Evolutionary conservation across 176 grass and related monocot species (phyloP).

Genomic region (Chloris gayana): DNA sequence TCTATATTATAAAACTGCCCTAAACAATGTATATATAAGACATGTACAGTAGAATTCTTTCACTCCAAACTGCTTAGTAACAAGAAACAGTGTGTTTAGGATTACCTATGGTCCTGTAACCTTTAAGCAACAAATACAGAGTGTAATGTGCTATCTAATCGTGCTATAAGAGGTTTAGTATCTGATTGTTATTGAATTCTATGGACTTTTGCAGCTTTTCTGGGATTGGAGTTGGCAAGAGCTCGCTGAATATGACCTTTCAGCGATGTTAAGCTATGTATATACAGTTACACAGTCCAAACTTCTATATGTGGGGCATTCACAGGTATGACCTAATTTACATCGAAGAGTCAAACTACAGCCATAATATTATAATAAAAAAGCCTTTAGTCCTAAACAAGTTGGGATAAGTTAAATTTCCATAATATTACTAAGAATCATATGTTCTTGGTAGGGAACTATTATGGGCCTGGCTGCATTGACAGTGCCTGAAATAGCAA

Average conservation of each 20-base stretch:
- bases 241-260: constrained; percentile 81
- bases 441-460: constrained; percentile 73
- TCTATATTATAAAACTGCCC: neutral
- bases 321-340: constrained; percentile 61
- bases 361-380: neutral
- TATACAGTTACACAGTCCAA: constrained; percentile 63
- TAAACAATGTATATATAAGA: constrained; percentile 7
- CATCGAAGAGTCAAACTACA: neutral
- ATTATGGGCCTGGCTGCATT: constrained; percentile 95
- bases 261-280: constrained; percentile 80
- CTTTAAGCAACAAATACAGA: constrained; percentile 20
- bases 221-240: constrained; percentile 99
- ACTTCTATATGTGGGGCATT: constrained; percentile 84
- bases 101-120: constrained; percentile 5
- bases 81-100: neutral
- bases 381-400: too few relatives aligned
- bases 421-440: constrained; percentile 13
- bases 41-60: neutral
- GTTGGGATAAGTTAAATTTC: neutral
- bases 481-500: constrained; percentile 66
- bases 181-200: constrained; percentile 25
- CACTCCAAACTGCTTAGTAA: constrained; percentile 7
- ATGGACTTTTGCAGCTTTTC: constrained; percentile 68
- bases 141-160: constrained; percentile 15
- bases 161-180: constrained; percentile 25